Evolutionary conservation across 2,329 filamentous ascomycete species (phyloP), one percentile per base, ranked within the genome.

Genomic region (Xylaria sp.): DNA sequence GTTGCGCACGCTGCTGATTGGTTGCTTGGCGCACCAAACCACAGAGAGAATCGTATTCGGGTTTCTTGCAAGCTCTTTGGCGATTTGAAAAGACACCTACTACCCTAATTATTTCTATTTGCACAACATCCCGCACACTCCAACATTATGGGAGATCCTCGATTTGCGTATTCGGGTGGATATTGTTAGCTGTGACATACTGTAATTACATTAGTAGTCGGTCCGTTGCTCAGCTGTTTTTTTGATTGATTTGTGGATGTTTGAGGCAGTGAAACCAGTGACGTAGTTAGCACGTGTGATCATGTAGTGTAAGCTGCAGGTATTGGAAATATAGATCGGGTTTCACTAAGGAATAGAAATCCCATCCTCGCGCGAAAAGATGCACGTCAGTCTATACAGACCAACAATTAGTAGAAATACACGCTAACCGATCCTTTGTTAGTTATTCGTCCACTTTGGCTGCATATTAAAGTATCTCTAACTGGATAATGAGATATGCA

Each of bases 21-120:
- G 66, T 42, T 23, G n/a, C 28, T 31, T 15, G 10, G 3, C 10
- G n/a, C 28, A 31, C 40, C 51, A 11, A 54, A 54, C 36, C 38
- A 23, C n/a, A 15, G 36, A 17, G 6, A 44, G 6, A 54, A 40
- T 68, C 63, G 66, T 68, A 68, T 66, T 68, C 66, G 66, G 56
- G 33, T 67, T 67, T 20, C 13, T 26, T 31, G 31, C 31, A 38
- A 53, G 49, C 49, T n/a, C 7, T 31, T n/a, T 53, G 26, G 26
- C 1, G 48, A 15, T 6, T 53, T 46, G 42, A n/a, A 20, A 10
- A 20, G 42, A 20, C 38, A 40, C 38, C 38, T 40, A 40, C 10
- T 13, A 28, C 7, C 33, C 33, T 33, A 33, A 7, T 10, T 33
- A 33, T 33, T 33, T 33, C 38, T 40, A 40, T 40, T 15, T 40